Percentiles rank a stretch among this genome's conserved stretches.
Conservation (phyloP, 306 rosid genomes). For the cucumber (Cucumis sativus) region DNA sequence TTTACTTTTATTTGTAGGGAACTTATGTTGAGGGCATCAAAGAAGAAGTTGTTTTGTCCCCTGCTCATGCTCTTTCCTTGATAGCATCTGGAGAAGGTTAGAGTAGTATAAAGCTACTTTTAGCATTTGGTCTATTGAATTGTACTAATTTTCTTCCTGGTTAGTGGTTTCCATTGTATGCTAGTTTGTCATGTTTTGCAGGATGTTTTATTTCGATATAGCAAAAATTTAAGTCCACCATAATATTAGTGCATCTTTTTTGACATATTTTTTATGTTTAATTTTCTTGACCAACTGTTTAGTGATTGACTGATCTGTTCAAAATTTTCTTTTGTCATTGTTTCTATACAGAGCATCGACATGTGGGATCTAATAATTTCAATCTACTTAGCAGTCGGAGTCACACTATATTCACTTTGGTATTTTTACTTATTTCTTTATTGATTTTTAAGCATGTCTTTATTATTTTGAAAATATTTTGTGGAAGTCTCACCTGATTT, state of each 20-base stretch:
- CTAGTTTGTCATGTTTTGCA: background rate
- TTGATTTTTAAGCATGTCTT: background rate
- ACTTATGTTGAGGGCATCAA: slow-evolving; percentile 87
- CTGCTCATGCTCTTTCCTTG: slow-evolving; percentile 88
- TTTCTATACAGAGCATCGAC: slow-evolving; percentile 64
- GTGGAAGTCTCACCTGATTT: background rate
- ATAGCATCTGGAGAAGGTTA: slow-evolving; percentile 87
- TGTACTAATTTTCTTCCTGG: slow-evolving; percentile 3
- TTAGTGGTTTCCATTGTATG: background rate
- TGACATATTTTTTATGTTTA: background rate
- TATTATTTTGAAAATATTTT: background rate
- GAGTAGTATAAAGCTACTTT: background rate
- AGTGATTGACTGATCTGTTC: background rate
- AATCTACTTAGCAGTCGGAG: slow-evolving; percentile 85
- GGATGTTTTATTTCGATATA: background rate
- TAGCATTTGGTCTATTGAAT: background rate
- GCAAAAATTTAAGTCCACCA: background rate
- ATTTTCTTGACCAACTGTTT: background rate
- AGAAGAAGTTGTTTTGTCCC: slow-evolving; percentile 87
- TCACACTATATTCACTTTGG: slow-evolving; percentile 87
- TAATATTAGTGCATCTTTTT: background rate
- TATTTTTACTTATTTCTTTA: slow-evolving; percentile 21
- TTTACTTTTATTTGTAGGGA: slow-evolving; percentile 35
- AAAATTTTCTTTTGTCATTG: slow-evolving; percentile 12
- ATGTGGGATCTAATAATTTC: slow-evolving; percentile 86